These are phyloP conservation scores for Saccharomycopsis schoenii DNA, from an alignment of 805 yeast genomes.

Conservation along the genomic window DNA sequence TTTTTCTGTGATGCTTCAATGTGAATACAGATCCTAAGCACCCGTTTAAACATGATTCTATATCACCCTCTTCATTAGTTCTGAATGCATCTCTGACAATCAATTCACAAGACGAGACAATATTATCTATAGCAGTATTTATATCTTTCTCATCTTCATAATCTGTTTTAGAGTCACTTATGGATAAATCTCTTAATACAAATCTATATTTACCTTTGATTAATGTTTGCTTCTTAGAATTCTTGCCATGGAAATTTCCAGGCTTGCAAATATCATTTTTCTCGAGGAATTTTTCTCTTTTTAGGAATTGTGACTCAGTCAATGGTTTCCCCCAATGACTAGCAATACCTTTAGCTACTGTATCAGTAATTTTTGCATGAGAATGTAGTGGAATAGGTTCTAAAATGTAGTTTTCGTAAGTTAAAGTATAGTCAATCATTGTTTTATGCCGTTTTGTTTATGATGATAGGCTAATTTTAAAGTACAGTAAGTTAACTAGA, in stretches of 20 bases:
- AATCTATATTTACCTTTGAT: slow-evolving; percentile 19
- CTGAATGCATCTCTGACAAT: slow-evolving; percentile 26
- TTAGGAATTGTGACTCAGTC: neutral
- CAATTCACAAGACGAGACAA: slow-evolving; percentile 34
- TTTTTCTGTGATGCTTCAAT: slow-evolving; percentile 35
- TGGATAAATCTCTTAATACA: slow-evolving; percentile 20
- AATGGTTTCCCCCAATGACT: neutral
- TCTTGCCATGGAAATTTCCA: neutral
- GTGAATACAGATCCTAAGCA: slow-evolving; percentile 57
- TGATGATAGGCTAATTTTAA: too few species aligned
- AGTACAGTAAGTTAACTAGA: too few species aligned
- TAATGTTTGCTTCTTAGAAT: neutral
- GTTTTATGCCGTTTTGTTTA: neutral
- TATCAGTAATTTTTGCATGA: neutral
- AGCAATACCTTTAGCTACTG: neutral
- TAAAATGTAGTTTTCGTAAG: neutral
- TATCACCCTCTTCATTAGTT: slow-evolving; percentile 20
- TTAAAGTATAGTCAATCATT: neutral
- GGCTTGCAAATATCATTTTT: neutral
- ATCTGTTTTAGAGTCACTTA: neutral
- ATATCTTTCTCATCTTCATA: slow-evolving; percentile 21
- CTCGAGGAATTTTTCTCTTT: slow-evolving; percentile 2
- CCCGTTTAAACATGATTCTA: slow-evolving; percentile 25
- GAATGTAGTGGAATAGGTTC: neutral
- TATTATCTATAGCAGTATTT: slow-evolving; percentile 23